A percentile compares a stretch with the other conserved stretches of the same genome.
Evolutionary conservation across 345 rosid species (phyloP).

Genomic region (Heritiera littoralis): DNA sequence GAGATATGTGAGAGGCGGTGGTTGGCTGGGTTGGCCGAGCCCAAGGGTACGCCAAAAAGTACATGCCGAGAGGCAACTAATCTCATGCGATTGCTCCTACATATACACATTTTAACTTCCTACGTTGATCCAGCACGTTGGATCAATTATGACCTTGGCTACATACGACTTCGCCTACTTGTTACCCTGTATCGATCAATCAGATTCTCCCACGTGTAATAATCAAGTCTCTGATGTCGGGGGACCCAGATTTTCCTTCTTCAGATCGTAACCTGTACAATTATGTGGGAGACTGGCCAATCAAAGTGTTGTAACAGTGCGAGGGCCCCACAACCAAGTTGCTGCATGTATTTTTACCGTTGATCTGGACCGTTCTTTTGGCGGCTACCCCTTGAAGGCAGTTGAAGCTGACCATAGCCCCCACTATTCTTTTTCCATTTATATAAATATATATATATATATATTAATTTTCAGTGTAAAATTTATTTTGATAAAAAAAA

Average conservation of each 20-base stretch:
- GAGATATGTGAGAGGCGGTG: constrained; percentile 18
- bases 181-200: background rate
- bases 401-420: constrained; percentile 5
- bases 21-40: background rate
- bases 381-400: constrained; percentile 23
- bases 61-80: background rate
- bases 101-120: background rate
- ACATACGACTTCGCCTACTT: background rate
- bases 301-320: constrained; percentile 25
- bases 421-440: background rate
- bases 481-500: background rate
- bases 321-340: constrained; percentile 24
- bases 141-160: background rate
- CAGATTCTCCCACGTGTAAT: background rate
- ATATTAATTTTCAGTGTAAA: background rate
- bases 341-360: constrained; percentile 21
- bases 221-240: background rate
- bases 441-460: too few relatives aligned
- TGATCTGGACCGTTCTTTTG: constrained; percentile 34
- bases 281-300: constrained; percentile 38
- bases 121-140: constrained; percentile 27
- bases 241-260: background rate
- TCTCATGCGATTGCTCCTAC: constrained; percentile 4
- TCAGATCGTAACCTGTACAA: constrained; percentile 39
- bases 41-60: background rate